These are phyloP conservation scores for Botrytis fabae DNA, from an alignment of 2,329 filamentous ascomycete genomes.

Conservation along the genomic window DNA sequence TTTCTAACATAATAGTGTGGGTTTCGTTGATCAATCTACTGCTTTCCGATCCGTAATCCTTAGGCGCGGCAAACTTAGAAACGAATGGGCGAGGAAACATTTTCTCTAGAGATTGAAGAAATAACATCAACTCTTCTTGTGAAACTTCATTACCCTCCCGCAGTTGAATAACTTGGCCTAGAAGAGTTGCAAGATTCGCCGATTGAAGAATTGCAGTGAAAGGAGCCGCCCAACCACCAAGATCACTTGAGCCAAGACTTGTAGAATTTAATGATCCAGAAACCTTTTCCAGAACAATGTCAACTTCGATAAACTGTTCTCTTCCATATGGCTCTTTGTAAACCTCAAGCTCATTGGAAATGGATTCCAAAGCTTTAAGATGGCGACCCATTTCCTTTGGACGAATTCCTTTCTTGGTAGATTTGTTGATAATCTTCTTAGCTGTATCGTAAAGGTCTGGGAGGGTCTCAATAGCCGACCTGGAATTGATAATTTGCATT, in stretches of 20 bases:
- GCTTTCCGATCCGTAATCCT: constrained; percentile 37
- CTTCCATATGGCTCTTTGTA: constrained; percentile 27
- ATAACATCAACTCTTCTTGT: constrained; percentile 12
- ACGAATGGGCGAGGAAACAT: constrained; percentile 43
- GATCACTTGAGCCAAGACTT: constrained; percentile 36
- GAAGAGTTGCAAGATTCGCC: constrained; percentile 46
- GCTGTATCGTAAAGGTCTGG: constrained; percentile 43
- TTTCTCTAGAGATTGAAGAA: constrained; percentile 40
- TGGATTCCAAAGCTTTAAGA: constrained; percentile 37
- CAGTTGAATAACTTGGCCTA: not conserved
- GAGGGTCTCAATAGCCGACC: constrained; percentile 44
- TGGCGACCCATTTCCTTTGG: constrained; percentile 33
- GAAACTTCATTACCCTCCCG: not conserved
- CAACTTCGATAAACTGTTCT: constrained; percentile 43
- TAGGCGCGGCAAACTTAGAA: constrained; percentile 32
- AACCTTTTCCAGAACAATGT: constrained; percentile 39
- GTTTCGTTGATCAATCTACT: constrained; percentile 47
- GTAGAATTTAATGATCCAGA: constrained; percentile 33
- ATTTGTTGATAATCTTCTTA: constrained; percentile 42
- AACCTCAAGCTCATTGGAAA: constrained; percentile 25
- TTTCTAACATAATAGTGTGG: constrained; percentile 51
- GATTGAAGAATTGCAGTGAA: constrained; percentile 42
- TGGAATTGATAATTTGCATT: constrained; percentile 40
- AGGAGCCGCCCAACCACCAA: not conserved
- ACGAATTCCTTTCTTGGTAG: constrained; percentile 38